Evolutionary conservation across 1,284 basidiomycete species (phyloP).

Genomic region (Cryptococcus depauperatus): DNA sequence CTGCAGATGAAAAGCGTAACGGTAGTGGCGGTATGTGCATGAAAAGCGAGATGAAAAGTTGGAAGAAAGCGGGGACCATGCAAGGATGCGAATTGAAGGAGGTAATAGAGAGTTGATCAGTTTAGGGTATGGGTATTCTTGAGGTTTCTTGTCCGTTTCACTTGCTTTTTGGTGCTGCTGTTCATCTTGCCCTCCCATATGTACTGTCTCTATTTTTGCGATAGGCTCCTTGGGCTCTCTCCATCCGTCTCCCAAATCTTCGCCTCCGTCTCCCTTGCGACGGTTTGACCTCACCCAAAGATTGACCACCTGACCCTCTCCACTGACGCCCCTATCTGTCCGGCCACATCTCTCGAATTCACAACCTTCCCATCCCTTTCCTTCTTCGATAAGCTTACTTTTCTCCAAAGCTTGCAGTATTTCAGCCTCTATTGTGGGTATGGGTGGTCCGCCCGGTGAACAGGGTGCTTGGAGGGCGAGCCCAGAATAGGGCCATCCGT

Average conservation of each 20-base stretch:
- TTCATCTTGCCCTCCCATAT: constrained; percentile 46
- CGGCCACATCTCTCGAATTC: too few relatives aligned
- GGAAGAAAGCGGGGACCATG: constrained; percentile 45
- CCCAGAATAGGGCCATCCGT: constrained; percentile 56
- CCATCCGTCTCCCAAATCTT: constrained; percentile 55
- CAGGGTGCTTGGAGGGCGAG: constrained; percentile 64
- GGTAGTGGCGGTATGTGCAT: too few relatives aligned
- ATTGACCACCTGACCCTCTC: too few relatives aligned
- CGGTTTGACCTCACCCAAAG: constrained; percentile 69
- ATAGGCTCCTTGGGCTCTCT: constrained; percentile 53
- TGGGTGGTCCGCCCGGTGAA: constrained; percentile 69
- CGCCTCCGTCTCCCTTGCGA: constrained; percentile 28
- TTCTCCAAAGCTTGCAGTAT: constrained; percentile 52
- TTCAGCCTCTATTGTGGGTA: constrained; percentile 38
- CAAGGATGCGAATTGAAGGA: constrained; percentile 67
- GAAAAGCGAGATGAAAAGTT: too few relatives aligned
- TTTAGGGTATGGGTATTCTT: constrained; percentile 2
- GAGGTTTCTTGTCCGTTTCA: constrained; percentile 61
- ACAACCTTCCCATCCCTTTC: constrained; percentile 57
- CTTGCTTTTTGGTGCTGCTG: constrained; percentile 54
- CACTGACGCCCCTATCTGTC: too few relatives aligned
- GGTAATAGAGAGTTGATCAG: constrained; percentile 47
- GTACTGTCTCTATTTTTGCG: constrained; percentile 43
- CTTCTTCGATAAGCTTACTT: constrained; percentile 58
- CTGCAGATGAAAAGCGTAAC: constrained; percentile 50